These are phyloP conservation scores for Rosellinia necatrix DNA, from an alignment of 2,329 filamentous ascomycete species.

Conservation along the genomic window DNA sequence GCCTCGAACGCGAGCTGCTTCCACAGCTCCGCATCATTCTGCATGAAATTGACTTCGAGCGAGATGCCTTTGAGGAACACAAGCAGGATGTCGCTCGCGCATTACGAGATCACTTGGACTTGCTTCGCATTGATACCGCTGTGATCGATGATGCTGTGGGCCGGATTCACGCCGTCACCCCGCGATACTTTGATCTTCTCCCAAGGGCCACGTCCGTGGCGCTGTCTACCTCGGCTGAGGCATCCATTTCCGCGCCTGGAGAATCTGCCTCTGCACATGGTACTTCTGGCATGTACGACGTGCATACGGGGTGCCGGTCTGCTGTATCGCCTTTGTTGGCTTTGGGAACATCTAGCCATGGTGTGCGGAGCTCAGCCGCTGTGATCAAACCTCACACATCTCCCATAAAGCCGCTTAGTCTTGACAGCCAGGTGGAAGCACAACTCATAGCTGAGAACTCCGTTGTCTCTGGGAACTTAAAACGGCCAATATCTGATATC, in stretches of 20 bases:
- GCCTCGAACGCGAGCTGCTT: constrained; percentile 34
- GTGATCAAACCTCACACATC: constrained; percentile 15
- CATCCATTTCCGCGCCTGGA: background rate
- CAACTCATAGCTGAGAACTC: constrained; percentile 27
- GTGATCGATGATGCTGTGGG: constrained; percentile 30
- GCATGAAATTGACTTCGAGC: constrained; percentile 35
- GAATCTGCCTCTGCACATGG: background rate
- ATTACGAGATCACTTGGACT: constrained; percentile 32
- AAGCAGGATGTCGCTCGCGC: constrained; percentile 32
- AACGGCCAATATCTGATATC: constrained; percentile 23
- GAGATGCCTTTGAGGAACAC: constrained; percentile 33
- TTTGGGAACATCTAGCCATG: background rate
- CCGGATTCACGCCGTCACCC: constrained; percentile 29
- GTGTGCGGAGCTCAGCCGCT: background rate
- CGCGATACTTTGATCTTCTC: constrained; percentile 33
- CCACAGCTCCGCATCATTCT: constrained; percentile 34
- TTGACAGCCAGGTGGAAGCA: constrained; percentile 28
- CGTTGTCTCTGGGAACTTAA: constrained; percentile 11
- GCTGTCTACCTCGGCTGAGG: constrained; percentile 25
- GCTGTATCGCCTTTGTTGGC: background rate
- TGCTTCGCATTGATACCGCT: constrained; percentile 31
- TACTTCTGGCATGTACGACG: background rate
- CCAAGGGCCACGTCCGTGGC: constrained; percentile 33
- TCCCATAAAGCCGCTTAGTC: constrained; percentile 4
- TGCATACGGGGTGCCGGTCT: background rate